A percentile compares a stretch with the other conserved stretches of the same genome.
Conservation (phyloP, 306 rosid species). For the Canavalia gladiata region DNA sequence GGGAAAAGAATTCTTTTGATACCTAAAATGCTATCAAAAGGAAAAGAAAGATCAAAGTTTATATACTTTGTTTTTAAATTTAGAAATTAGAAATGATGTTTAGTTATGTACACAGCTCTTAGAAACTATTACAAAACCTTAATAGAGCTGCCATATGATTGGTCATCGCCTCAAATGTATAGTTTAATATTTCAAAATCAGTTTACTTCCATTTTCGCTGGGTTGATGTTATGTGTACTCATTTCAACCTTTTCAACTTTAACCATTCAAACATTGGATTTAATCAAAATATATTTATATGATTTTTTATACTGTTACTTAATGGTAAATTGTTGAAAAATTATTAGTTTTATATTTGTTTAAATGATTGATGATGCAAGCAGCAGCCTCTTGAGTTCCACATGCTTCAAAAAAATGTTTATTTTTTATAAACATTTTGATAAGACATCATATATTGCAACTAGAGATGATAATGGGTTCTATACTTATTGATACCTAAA, state of each 20-base stretch:
- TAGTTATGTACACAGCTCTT: conserved; percentile 47
- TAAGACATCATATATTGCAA: too few relatives aligned
- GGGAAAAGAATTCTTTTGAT: conserved; percentile 39
- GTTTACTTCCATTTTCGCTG: background rate
- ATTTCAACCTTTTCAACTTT: background rate
- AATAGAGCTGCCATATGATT: conserved; percentile 11
- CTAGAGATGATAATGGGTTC: too few relatives aligned
- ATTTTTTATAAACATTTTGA: too few relatives aligned
- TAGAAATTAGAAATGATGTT: conserved; percentile 39
- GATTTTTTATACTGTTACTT: too few relatives aligned
- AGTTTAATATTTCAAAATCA: conserved; percentile 22
- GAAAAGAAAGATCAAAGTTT: conserved; percentile 27
- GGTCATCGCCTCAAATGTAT: conserved; percentile 31
- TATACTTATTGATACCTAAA: too few relatives aligned
- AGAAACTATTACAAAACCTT: background rate
- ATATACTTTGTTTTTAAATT: conserved; percentile 25
- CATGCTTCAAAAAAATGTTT: too few relatives aligned
- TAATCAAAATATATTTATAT: too few relatives aligned
- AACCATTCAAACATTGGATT: background rate
- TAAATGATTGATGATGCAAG: too few relatives aligned
- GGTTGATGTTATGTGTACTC: background rate
- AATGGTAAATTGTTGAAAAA: too few relatives aligned
- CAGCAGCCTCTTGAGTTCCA: too few relatives aligned
- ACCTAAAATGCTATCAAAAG: conserved; percentile 6
- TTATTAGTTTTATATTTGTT: too few relatives aligned